phyloP scores from a whole-genome alignment of 495 filamentous ascomycete genomes.

The Podospora comata region DNA sequence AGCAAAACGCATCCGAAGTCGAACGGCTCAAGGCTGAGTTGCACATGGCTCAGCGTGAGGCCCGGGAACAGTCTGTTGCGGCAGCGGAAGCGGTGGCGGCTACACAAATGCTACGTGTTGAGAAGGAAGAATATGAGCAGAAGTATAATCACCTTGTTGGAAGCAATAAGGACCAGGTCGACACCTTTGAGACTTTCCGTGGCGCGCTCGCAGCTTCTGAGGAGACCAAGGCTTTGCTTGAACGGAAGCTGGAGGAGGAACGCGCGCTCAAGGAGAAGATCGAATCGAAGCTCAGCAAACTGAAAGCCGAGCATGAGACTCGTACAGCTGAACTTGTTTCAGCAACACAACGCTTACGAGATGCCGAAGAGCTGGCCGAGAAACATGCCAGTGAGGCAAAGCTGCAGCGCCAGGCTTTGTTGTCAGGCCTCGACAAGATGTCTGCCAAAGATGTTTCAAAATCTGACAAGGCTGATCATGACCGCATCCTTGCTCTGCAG shows the following conservation, averaged over 20 bases:
- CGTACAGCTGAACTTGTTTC: conserved; percentile 75
- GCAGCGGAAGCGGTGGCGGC: conserved; percentile 71
- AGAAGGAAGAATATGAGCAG: conserved; percentile 76
- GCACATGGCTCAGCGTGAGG: conserved; percentile 67
- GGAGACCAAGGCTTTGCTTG: conserved; percentile 69
- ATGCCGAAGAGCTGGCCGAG: conserved; percentile 89
- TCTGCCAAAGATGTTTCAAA: conserved; percentile 49
- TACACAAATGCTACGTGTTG: conserved; percentile 68
- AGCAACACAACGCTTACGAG: conserved; percentile 66
- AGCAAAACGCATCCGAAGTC: conserved; percentile 74
- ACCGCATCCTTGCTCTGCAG: conserved; percentile 75
- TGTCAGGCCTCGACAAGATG: conserved; percentile 76
- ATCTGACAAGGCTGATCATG: conserved; percentile 58
- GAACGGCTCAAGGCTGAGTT: conserved; percentile 83
- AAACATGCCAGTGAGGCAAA: conserved; percentile 82
- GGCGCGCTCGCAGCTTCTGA: conserved; percentile 75
- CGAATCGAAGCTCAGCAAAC: conserved; percentile 74
- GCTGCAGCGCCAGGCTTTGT: conserved; percentile 77
- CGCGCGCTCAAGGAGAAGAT: conserved; percentile 67
- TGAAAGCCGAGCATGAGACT: conserved; percentile 83
- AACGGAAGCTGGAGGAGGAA: conserved; percentile 83
- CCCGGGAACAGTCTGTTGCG: conserved; percentile 72
- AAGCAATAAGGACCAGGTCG: conserved; percentile 66
- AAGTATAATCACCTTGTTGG: conserved; percentile 64
- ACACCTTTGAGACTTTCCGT: conserved; percentile 68